phyloP scores from a whole-genome alignment of 768 basidiomycete genomes.

The Dioszegia crocea region DNA sequence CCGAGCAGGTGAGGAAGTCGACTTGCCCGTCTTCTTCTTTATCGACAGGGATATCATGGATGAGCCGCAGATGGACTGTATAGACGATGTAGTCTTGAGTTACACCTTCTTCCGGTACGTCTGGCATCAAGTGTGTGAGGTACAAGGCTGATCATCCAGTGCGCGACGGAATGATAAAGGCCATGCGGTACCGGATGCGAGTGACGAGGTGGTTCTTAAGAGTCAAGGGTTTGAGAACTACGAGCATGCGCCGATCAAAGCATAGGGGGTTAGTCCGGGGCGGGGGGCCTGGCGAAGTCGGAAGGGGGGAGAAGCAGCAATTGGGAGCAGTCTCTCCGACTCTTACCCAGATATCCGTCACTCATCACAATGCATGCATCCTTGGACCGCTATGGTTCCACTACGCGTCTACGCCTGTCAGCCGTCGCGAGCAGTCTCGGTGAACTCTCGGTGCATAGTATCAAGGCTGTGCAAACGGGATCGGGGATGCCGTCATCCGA shows the following conservation, averaged over 20 bases:
- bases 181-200: conserved; percentile 84
- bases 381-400: too few species aligned
- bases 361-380: too few species aligned
- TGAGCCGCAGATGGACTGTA: conserved; percentile 76
- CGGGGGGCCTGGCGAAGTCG: not conserved
- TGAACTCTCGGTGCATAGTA: too few species aligned
- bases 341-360: too few species aligned
- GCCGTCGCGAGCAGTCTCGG: too few species aligned
- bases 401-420: too few species aligned
- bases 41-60: conserved; percentile 96
- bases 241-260: conserved; percentile 37
- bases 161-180: conserved; percentile 80
- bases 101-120: conserved; percentile 96
- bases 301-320: too few species aligned
- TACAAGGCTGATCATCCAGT: conserved; percentile 51
- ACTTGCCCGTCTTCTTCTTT: conserved; percentile 97
- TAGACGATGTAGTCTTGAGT: conserved; percentile 87
- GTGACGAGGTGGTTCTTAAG: conserved; percentile 69
- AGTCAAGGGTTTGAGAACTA: conserved; percentile 62
- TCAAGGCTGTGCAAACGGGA: too few species aligned
- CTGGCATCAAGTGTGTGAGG: not conserved
- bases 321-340: too few species aligned
- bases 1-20: conserved; percentile 90
- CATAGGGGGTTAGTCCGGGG: not conserved
- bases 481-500: too few species aligned